phyloP scores from a whole-genome alignment of 805 yeast genomes.

The Kazachstania bromeliacearum region DNA sequence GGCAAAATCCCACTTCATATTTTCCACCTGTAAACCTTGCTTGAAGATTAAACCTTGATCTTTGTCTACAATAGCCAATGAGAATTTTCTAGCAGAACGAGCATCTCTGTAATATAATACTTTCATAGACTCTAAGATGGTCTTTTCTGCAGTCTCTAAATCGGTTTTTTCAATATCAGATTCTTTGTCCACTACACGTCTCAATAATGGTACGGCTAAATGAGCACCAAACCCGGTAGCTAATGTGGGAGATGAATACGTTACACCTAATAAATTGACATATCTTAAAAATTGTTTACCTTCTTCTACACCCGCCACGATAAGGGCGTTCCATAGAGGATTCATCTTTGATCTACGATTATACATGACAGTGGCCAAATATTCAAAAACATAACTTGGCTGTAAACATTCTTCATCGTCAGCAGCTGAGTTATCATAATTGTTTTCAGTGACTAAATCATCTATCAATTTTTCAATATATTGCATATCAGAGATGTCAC shows the following conservation, averaged over 20 bases:
- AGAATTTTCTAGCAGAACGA: slow-evolving; percentile 78
- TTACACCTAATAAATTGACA: slow-evolving; percentile 86
- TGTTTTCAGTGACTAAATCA: slow-evolving; percentile 67
- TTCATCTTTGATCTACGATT: slow-evolving; percentile 85
- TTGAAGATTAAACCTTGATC: slow-evolving; percentile 55
- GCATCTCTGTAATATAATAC: slow-evolving; percentile 95
- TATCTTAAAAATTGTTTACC: slow-evolving; percentile 68
- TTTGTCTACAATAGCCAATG: slow-evolving; percentile 65
- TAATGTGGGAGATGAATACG: slow-evolving; percentile 76
- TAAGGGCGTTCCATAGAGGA: slow-evolving; percentile 90
- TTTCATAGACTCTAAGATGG: slow-evolving; percentile 83
- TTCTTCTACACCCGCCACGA: slow-evolving; percentile 83
- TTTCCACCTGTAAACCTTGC: slow-evolving; percentile 55
- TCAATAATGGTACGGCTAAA: slow-evolving; percentile 82
- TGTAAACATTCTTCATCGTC: slow-evolving; percentile 51
- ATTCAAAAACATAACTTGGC: slow-evolving; percentile 85
- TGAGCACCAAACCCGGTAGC: slow-evolving; percentile 97
- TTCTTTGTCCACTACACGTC: slow-evolving; percentile 74
- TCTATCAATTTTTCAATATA: slow-evolving; percentile 65
- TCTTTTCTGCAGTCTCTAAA: slow-evolving; percentile 65
- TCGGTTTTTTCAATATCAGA: slow-evolving; percentile 60
- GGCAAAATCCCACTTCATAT: slow-evolving; percentile 88
- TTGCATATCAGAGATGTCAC: slow-evolving; percentile 92
- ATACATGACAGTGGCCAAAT: slow-evolving; percentile 75
- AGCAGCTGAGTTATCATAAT: slow-evolving; percentile 50